Evolutionary conservation across 2,329 filamentous ascomycete genomes (phyloP), one percentile per base, ranked within the genome.

Genomic region (Scytalidium sp.): DNA sequence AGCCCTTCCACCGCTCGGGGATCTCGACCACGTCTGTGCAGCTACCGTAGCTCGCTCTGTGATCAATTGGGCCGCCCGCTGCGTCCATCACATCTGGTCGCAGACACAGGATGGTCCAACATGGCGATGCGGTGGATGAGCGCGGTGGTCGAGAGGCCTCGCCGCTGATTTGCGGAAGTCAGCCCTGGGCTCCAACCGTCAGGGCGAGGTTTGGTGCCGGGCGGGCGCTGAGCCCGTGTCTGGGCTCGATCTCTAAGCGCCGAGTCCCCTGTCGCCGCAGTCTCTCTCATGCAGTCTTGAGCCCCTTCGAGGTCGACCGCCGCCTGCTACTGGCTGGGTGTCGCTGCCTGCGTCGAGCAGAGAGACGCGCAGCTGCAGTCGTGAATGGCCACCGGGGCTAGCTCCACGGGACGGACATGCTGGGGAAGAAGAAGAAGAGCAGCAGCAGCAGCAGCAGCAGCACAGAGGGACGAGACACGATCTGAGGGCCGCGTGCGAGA

Each of bases 351-450:
- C 21, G 27, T 43, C 22, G 52, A 60, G 51, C 53, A 52, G n/a
- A 56, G 53, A 61, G 59, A 60, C 53, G 60, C 61, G 59, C 59
- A 57, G 48, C 49, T 56, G 52, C 51, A 43, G 43, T 39, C 32
- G 20, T 59, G 53, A 58, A 58, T 62, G 52, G 58, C 43, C 40
- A 54, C 32, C 5, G 11, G 32, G 32, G 5, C 17, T 36, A 36
- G 32, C 32, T 36, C 17, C 32, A n/a, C 13, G 13, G 32, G 11
- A 15, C 17, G 32, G 5, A n/a, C n/a, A n/a, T 36, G 32, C 13
- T 36, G 32, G 32, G 32, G 32, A 15, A 36, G 5, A 4, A n/a
- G 13, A 36, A 13, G 8, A 13, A 7, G 7, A 13, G 13, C 7
- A 29, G 13, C 7, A 13, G 25, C 8, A 29, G 13, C 25, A 29